Evolutionary conservation across 352 stramenopile species (phyloP), one percentile per base, ranked within the genome.

Genomic region (Globisporangium takayamanum): DNA sequence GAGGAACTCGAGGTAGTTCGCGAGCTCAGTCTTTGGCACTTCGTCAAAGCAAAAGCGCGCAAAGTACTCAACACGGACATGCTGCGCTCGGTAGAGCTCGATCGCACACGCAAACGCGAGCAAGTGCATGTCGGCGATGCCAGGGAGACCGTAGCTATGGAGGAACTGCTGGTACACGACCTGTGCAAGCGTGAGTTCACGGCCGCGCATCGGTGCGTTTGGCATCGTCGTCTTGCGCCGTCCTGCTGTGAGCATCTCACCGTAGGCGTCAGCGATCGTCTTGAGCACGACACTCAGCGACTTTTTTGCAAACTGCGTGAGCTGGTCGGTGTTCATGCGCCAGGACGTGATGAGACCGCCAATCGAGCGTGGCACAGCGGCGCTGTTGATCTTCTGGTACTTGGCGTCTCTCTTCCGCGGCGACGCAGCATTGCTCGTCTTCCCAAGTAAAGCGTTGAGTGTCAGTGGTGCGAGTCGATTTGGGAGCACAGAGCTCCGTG

Each of bases 121-220:
- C 39, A 94, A 50, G 42, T 94, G 82, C 77, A 88, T 89, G 51
- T 92, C 84, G 4, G 84, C 84, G 52, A 93, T 93, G 3, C 64
- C 68, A 2, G 84, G 84, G 0, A 92, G 66, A 0, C 80, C 84
- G n/a, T 92, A 92, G 50, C 72, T 84, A 56, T 92, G 82, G 45
- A 94, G 61, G 57, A 92, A 89, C 37, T 80, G 85, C 63, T 92
- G 82, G 58, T 91, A 94, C 36, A 90, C 80, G 36, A 91, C 78
- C 47, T 90, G 77, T 1, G 78, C 79, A 3, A 91, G 72, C 8
- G 78, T 76, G 25, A 89, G 59, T 50, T 72, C 60, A 0, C 74
- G 72, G 0, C 67, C 60, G 42, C 69, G 55, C 18, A 58, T 61
- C 12, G 64, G 55, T 8, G 53, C 44, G 25, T 50, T 46, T 2